These are phyloP conservation scores for Fraxinus velutina DNA, from an alignment of 305 asterid genomes.

Conservation along the genomic window DNA sequence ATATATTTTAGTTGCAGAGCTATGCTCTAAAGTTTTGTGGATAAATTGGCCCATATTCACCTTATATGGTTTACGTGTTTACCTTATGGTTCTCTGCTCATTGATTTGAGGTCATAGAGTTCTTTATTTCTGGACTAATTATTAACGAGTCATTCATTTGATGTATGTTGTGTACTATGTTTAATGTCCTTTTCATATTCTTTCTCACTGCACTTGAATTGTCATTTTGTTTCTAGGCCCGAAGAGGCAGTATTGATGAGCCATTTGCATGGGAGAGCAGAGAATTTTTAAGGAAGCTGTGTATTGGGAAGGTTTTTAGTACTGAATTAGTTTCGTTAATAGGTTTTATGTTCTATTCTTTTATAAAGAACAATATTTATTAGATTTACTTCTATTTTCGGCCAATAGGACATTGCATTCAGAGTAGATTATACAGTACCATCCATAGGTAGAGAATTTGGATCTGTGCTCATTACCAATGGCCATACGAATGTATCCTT, in stretches of 20 bases:
- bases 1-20: neutral
- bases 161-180: neutral
- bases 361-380: neutral
- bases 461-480: constrained; percentile 57
- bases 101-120: neutral
- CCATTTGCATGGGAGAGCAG: constrained; percentile 99
- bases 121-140: neutral
- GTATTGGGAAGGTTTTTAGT: constrained; percentile 79
- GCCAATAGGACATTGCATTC: constrained; percentile 75
- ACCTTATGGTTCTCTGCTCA: neutral
- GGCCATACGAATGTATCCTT: constrained; percentile 70
- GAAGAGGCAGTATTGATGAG: constrained; percentile 84
- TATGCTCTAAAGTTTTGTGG: neutral
- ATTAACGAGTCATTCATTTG: neutral
- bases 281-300: constrained; percentile 83
- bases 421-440: constrained; percentile 87
- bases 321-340: constrained; percentile 3
- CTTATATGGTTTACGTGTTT: neutral
- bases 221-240: constrained; percentile 52
- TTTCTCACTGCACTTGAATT: neutral
- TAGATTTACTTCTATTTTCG: constrained; percentile 9
- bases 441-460: constrained; percentile 80
- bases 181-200: neutral
- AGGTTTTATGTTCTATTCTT: neutral
- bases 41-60: neutral